These are phyloP conservation scores for Fragilaria crotonensis DNA, from an alignment of 108 stramenopile species.

Conservation along the genomic window DNA sequence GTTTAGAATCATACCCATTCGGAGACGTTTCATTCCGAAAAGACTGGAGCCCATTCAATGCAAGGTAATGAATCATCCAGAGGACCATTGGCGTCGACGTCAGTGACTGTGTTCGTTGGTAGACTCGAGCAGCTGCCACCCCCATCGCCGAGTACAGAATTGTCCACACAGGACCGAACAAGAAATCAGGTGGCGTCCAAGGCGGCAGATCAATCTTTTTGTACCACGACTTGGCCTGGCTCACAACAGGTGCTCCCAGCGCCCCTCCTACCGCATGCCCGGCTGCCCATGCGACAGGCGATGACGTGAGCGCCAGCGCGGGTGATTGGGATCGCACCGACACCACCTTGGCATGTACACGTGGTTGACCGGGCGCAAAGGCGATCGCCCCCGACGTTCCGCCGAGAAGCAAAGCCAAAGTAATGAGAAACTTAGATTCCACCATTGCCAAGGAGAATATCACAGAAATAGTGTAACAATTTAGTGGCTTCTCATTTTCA, in stretches of 20 bases:
- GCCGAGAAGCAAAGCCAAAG: too few species aligned
- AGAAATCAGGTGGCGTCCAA: conserved; percentile 50
- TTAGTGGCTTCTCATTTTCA: too few species aligned
- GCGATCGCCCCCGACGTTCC: too few species aligned
- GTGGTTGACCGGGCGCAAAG: too few species aligned
- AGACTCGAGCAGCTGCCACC: conserved; percentile 29
- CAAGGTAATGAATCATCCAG: conserved; percentile 33
- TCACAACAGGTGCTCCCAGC: conserved; percentile 39
- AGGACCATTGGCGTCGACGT: conserved; percentile 6
- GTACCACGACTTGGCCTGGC: conserved; percentile 45
- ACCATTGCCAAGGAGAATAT: too few species aligned
- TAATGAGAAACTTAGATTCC: too few species aligned
- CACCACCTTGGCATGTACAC: too few species aligned
- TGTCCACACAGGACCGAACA: conserved; percentile 68
- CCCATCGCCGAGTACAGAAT: conserved; percentile 55
- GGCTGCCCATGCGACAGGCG: conserved; percentile 18
- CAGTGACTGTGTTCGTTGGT: not conserved
- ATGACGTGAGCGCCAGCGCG: not conserved
- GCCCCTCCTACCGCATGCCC: conserved; percentile 35
- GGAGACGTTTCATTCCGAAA: conserved; percentile 43
- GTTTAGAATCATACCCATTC: conserved; percentile 35
- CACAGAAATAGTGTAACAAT: too few species aligned
- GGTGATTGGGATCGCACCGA: too few species aligned
- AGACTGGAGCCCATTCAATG: conserved; percentile 65
- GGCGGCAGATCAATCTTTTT: conserved; percentile 36